Evolutionary conservation across 371 early-diverging fungal species (phyloP).

Genomic region (Circinella minor): DNA sequence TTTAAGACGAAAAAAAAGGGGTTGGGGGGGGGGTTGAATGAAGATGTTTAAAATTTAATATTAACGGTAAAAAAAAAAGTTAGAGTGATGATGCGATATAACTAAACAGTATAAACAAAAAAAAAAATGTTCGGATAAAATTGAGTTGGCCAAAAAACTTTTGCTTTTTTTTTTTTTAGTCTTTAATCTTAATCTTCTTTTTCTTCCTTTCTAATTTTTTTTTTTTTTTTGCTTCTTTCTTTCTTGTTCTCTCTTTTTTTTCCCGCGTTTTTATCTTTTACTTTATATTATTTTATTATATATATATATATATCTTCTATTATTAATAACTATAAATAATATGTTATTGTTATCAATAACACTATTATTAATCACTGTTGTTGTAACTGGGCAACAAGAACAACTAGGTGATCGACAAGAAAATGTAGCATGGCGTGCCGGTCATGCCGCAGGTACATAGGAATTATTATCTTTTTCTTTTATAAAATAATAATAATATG

Average conservation of each 20-base stretch:
- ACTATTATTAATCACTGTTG: not conserved
- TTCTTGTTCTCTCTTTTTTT: constrained; percentile 4
- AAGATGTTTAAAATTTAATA: too few relatives aligned
- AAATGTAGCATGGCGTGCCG: constrained; percentile 30
- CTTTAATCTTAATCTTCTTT: too few relatives aligned
- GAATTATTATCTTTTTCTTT: too few relatives aligned
- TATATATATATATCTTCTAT: too few relatives aligned
- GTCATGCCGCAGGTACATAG: constrained; percentile 28
- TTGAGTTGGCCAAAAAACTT: not conserved
- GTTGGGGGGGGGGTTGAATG: too few relatives aligned
- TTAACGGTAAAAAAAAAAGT: too few relatives aligned
- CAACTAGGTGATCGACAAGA: constrained; percentile 17
- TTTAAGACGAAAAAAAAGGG: too few relatives aligned
- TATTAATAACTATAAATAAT: too few relatives aligned
- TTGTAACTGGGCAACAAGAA: not conserved
- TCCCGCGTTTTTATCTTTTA: not conserved
- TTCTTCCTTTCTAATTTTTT: not conserved
- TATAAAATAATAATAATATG: not conserved
- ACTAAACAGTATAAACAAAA: not conserved
- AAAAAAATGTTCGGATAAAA: not conserved
- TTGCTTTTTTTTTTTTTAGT: not conserved
- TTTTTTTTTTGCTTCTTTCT: not conserved
- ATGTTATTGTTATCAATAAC: not conserved
- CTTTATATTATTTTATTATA: too few relatives aligned
- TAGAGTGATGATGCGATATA: not conserved